Evolutionary conservation across 139 green algal species (phyloP), one percentile per base, ranked within the genome.

Genomic region (Yamagishiella unicocca): DNA sequence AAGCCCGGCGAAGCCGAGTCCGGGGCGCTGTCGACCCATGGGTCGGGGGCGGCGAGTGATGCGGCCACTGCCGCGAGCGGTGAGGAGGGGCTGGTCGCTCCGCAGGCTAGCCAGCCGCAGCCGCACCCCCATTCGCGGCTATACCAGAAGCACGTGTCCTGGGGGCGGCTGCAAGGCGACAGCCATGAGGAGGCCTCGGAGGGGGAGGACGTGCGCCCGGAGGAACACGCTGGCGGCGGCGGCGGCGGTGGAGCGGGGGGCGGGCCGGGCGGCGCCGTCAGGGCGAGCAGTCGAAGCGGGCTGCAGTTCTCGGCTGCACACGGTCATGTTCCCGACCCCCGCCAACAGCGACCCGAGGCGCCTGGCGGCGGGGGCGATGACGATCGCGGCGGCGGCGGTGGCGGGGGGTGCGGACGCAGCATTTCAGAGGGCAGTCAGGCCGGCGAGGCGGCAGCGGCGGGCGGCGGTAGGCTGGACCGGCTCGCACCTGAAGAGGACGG

Each of bases 91-190:
- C 50, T 58, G 50, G 14, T 12, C 14, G 50, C 14, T 58, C 50
- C 17, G 50, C 17, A 12, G 50, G 14, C 50, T 12, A 58, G 14
- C 14, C 70, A 55, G 35, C 68, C 29, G 68, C 9, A 76, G 68
- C 68, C 53, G 68, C 68, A 76, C 38, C 70, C 54, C 38, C 70
- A 78, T 8, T 38, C 40, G 25, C 70, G 40, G 70, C 12, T 55
- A 55, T 58, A 38, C 33, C 74, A 84, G 14, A 82, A 86, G 22
- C 55, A 83, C 46, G 33, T 87, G 33, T 85, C 79, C 17, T 85
- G 79, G 79, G 79, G 61, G 8, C 19, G 43, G 46, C 80, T 31
- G 29, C 25, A 40, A 2, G 73, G n/a, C n/a, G n/a, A n/a, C n/a
- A n/a, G n/a, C n/a, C n/a, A n/a, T n/a, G n/a, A n/a, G n/a, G n/a